Evolutionary conservation across 2,329 filamentous ascomycete species (phyloP).

Genomic region (Alternaria hordeiaustralica): DNA sequence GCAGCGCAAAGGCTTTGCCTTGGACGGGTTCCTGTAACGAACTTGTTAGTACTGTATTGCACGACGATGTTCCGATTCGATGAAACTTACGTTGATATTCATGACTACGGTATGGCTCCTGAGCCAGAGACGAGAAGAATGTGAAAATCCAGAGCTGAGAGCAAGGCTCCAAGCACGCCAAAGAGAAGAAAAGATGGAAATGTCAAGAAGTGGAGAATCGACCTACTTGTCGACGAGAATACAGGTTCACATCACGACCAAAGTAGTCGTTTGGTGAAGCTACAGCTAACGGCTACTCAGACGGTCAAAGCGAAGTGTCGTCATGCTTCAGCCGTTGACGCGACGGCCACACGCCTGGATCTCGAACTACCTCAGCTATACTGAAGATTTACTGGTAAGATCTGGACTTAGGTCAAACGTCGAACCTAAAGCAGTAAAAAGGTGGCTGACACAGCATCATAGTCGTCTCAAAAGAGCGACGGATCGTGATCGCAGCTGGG

Average conservation of each 20-base stretch:
- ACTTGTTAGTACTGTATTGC: neutral
- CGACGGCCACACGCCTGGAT: neutral
- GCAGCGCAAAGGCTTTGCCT: slow-evolving; percentile 20
- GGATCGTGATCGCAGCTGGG: neutral
- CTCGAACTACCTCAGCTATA: neutral
- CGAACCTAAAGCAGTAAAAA: neutral
- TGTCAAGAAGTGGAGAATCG: rapidly evolving
- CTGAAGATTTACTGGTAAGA: neutral
- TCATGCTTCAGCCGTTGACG: slow-evolving; percentile 4
- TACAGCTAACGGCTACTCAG: neutral
- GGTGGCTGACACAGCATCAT: neutral
- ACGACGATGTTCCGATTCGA: neutral
- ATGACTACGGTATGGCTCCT: neutral
- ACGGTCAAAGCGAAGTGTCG: neutral
- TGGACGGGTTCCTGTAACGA: slow-evolving; percentile 14
- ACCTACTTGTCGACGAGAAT: neutral
- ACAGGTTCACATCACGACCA: neutral
- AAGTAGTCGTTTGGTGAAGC: neutral
- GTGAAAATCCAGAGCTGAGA: neutral
- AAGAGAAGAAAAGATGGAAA: neutral
- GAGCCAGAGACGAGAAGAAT: neutral
- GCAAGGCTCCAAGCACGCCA: neutral
- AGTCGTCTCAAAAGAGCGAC: neutral
- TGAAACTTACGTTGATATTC: neutral
- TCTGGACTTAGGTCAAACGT: neutral